Evolutionary conservation across 176 grass and related monocot genomes (phyloP).

Genomic region (Tuctoria greenei): DNA sequence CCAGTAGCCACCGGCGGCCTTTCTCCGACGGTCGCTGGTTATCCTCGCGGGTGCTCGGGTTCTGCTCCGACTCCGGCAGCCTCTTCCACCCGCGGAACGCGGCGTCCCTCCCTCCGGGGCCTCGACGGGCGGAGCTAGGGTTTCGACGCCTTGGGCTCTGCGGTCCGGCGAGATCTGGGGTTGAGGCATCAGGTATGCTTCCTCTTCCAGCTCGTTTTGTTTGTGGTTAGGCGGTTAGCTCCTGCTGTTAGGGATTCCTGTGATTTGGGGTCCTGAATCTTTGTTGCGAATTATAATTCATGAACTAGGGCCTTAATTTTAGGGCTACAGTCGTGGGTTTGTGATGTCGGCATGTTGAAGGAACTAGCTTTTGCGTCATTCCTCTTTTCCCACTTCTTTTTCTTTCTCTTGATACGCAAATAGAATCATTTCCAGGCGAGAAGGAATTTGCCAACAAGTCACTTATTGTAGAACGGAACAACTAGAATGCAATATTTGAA

Average conservation of each 20-base stretch:
- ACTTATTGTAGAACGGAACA: neutral
- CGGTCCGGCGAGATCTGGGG: conserved; percentile 34
- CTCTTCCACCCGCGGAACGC: too few species aligned
- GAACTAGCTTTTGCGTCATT: neutral
- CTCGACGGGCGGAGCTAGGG: conserved; percentile 35
- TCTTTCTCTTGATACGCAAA: neutral
- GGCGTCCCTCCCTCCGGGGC: neutral
- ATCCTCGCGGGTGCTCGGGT: too few species aligned
- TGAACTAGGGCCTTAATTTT: neutral
- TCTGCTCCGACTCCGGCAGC: neutral
- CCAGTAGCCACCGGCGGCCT: neutral
- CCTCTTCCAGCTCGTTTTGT: neutral
- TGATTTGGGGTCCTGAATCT: neutral
- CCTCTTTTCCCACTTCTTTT: neutral
- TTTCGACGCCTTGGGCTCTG: neutral
- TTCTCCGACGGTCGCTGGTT: neutral
- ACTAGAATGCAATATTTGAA: too few species aligned
- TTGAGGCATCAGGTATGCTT: conserved; percentile 25
- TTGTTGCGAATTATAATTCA: neutral
- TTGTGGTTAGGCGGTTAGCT: neutral
- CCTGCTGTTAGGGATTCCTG: neutral
- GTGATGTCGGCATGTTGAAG: too few species aligned
- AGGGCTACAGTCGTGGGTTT: neutral
- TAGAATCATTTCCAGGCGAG: neutral
- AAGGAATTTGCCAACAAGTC: neutral